Conservation (phyloP, 73 alveolate genomes). For the Paramecium bursaria region DNA sequence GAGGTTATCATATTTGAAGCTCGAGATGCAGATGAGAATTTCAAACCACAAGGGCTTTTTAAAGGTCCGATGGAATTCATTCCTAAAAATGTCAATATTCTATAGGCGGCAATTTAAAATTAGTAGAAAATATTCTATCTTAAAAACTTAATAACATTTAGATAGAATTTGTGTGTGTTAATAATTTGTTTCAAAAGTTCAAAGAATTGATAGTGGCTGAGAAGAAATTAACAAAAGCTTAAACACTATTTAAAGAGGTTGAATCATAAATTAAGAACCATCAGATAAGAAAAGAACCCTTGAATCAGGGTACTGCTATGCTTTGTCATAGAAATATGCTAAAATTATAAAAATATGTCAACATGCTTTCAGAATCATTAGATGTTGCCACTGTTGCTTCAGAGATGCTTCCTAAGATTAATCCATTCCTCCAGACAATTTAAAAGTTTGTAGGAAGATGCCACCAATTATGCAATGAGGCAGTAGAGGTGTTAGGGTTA, state of each 20-base stretch:
- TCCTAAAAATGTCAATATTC: neutral
- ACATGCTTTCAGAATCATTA: constrained; percentile 21
- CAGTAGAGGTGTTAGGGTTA: too few species aligned
- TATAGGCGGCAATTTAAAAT: constrained; percentile 25
- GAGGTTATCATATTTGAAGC: constrained; percentile 2
- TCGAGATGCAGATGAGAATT: constrained; percentile 35
- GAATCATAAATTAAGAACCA: constrained; percentile 10
- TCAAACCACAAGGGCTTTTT: constrained; percentile 39
- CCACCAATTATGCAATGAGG: too few species aligned
- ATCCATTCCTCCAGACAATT: constrained; percentile 5
- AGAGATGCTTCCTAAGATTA: constrained; percentile 36
- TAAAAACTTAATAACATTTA: constrained; percentile 17
- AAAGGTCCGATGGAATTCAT: constrained; percentile 19
- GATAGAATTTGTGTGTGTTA: constrained; percentile 10
- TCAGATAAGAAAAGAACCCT: constrained; percentile 34
- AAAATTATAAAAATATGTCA: constrained; percentile 53
- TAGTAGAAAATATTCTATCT: neutral
- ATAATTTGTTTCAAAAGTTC: neutral
- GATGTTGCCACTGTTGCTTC: neutral
- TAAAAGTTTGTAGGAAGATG: constrained; percentile 37
- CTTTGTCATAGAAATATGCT: too few species aligned
- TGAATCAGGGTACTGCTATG: too few species aligned
- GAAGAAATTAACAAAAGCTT: constrained; percentile 20
- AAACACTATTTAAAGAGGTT: constrained; percentile 13
- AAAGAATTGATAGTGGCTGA: constrained; percentile 51